Evolutionary conservation across 352 stramenopile genomes (phyloP).

Genomic region (Globisporangium emineosum): DNA sequence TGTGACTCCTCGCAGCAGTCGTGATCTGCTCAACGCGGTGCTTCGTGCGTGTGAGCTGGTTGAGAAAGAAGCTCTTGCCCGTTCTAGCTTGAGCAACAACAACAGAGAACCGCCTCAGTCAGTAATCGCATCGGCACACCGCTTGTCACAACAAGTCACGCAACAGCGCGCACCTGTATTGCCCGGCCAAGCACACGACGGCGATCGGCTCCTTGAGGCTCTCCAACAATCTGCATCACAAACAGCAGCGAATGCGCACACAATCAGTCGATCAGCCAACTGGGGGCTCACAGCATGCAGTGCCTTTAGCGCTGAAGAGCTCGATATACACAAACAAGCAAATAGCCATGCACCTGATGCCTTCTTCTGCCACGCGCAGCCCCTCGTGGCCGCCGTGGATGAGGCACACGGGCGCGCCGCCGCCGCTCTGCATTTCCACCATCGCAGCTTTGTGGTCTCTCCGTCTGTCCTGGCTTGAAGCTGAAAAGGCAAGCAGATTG

Average conservation of each 20-base stretch:
- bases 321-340: slow-evolving; percentile 1
- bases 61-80: slow-evolving; percentile 88
- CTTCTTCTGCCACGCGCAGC: slow-evolving; percentile 50
- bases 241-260: not conserved
- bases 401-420: slow-evolving; percentile 54
- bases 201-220: slow-evolving; percentile 62
- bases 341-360: slow-evolving; percentile 32
- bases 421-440: slow-evolving; percentile 3
- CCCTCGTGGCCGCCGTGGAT: slow-evolving; percentile 49
- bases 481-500: not conserved
- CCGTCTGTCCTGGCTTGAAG: slow-evolving; percentile 2
- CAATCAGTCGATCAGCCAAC: not conserved
- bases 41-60: slow-evolving; percentile 51
- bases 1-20: not conserved
- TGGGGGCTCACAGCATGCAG: no score
- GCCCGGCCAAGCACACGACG: slow-evolving; percentile 76
- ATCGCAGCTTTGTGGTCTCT: no score
- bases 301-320: no score
- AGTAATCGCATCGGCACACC: no score
- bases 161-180: slow-evolving; percentile 51
- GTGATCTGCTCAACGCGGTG: slow-evolving; percentile 5
- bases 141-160: no score
- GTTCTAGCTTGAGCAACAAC: slow-evolving; percentile 35
- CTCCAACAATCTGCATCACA: slow-evolving; percentile 47
- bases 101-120: not conserved